These are phyloP conservation scores for Neocucurbitaria cava DNA, from an alignment of 2,329 filamentous ascomycete genomes.

Conservation along the genomic window DNA sequence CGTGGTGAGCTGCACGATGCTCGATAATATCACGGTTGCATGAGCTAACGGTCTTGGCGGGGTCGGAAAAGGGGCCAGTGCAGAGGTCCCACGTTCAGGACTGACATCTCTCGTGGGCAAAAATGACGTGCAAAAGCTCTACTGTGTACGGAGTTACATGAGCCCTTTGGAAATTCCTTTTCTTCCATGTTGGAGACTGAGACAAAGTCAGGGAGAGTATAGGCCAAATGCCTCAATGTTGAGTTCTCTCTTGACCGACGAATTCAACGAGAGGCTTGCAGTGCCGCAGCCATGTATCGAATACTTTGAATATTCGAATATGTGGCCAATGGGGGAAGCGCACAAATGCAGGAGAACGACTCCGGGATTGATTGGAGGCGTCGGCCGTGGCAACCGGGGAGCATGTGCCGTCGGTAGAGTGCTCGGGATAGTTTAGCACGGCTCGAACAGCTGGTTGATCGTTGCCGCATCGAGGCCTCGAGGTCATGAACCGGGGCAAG, in stretches of 20 bases:
- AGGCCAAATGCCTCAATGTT: background rate
- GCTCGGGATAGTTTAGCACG: slow-evolving; percentile 5
- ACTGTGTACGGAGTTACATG: background rate
- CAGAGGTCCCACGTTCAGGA: background rate
- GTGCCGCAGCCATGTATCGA: slow-evolving; percentile 19
- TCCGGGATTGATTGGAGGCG: slow-evolving; percentile 18
- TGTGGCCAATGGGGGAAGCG: slow-evolving; percentile 21
- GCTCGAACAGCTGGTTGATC: slow-evolving; percentile 18
- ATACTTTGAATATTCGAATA: slow-evolving; percentile 12
- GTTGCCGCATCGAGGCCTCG: slow-evolving; percentile 20
- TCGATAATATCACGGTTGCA: slow-evolving; percentile 6
- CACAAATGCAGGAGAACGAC: slow-evolving; percentile 12
- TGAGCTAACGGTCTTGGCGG: slow-evolving; percentile 3
- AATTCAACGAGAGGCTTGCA: slow-evolving; percentile 16
- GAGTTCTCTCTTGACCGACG: slow-evolving; percentile 1
- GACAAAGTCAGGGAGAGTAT: background rate
- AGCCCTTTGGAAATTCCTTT: background rate
- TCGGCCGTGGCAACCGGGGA: slow-evolving; percentile 31
- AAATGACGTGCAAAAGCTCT: slow-evolving; percentile 7
- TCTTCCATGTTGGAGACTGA: background rate
- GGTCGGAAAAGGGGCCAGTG: slow-evolving; percentile 2
- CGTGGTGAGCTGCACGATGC: slow-evolving; percentile 8
- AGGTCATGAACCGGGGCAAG: slow-evolving; percentile 17
- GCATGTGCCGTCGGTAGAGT: slow-evolving; percentile 25
- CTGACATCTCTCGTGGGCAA: background rate